Evolutionary conservation across 345 rosid genomes (phyloP).

Genomic region (Isatis tinctoria): DNA sequence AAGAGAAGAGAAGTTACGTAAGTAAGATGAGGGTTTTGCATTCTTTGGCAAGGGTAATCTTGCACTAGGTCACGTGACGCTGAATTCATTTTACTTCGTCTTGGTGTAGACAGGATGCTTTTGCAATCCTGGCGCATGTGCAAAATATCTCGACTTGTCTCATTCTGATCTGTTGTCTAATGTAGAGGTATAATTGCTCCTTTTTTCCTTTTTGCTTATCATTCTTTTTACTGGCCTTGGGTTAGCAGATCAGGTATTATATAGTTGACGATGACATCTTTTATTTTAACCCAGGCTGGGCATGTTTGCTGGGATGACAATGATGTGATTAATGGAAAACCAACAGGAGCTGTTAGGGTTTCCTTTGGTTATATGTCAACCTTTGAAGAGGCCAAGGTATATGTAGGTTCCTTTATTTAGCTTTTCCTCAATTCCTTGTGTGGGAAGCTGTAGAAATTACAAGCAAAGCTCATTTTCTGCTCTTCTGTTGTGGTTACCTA

Average conservation of each 20-base stretch:
- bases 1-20: not conserved
- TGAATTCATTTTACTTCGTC: conserved; percentile 24
- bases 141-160: conserved; percentile 83
- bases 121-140: conserved; percentile 99
- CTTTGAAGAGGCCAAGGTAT: conserved; percentile 89
- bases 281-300: conserved; percentile 59
- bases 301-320: conserved; percentile 98
- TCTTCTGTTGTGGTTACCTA: not conserved
- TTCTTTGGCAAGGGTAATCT: not conserved
- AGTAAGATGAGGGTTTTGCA: conserved; percentile 6
- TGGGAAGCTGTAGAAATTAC: not conserved
- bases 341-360: conserved; percentile 90
- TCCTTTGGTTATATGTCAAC: conserved; percentile 98
- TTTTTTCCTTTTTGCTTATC: not conserved
- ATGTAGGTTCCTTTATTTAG: conserved; percentile 8
- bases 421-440: not conserved
- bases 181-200: conserved; percentile 53
- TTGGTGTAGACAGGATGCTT: conserved; percentile 96
- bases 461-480: not conserved
- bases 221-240: not conserved
- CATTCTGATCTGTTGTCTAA: conserved; percentile 81
- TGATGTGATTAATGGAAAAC: conserved; percentile 78
- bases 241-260: not conserved
- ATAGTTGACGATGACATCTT: conserved; percentile 9
- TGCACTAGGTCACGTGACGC: not conserved